Evolutionary conservation across 768 basidiomycete genomes (phyloP).

Genomic region (Collybiopsis confluens): DNA sequence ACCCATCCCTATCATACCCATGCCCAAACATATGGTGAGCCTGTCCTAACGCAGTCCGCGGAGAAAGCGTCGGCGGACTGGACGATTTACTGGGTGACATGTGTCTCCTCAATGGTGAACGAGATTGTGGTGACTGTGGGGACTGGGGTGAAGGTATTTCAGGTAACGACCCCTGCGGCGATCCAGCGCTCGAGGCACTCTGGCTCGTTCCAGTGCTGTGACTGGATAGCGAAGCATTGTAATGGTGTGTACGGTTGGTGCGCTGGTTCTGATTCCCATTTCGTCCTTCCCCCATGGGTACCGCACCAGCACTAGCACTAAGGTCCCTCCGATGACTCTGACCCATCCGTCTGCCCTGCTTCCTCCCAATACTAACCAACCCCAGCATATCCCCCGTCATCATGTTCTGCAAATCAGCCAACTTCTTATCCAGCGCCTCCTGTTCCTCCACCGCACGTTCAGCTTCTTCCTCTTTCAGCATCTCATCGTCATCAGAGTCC

Average conservation of each 20-base stretch:
- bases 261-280: not conserved
- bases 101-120: slow-evolving; percentile 47
- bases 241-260: not conserved
- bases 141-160: slow-evolving; percentile 75
- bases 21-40: slow-evolving; percentile 45
- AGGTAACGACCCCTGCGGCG: slow-evolving; percentile 75
- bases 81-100: slow-evolving; percentile 52
- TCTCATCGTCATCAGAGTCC: slow-evolving; percentile 61
- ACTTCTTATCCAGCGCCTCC: slow-evolving; percentile 60
- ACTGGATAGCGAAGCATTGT: slow-evolving; percentile 32
- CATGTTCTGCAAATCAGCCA: slow-evolving; percentile 63
- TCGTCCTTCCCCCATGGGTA: too few relatives aligned
- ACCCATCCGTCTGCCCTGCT: slow-evolving; percentile 35
- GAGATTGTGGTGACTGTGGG: slow-evolving; percentile 14
- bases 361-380: slow-evolving; percentile 45
- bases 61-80: slow-evolving; percentile 57
- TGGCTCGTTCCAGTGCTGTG: slow-evolving; percentile 49
- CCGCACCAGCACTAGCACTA: too few relatives aligned
- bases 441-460: slow-evolving; percentile 66
- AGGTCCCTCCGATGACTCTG: not conserved
- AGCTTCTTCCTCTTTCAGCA: slow-evolving; percentile 63
- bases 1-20: slow-evolving; percentile 65
- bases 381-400: slow-evolving; percentile 75
- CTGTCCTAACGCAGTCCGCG: slow-evolving; percentile 50
- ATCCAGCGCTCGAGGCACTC: slow-evolving; percentile 70